Percentiles rank a stretch among this genome's conserved stretches.
phyloP scores from a whole-genome alignment of 306 rosid species.

The Acacia confusa region DNA sequence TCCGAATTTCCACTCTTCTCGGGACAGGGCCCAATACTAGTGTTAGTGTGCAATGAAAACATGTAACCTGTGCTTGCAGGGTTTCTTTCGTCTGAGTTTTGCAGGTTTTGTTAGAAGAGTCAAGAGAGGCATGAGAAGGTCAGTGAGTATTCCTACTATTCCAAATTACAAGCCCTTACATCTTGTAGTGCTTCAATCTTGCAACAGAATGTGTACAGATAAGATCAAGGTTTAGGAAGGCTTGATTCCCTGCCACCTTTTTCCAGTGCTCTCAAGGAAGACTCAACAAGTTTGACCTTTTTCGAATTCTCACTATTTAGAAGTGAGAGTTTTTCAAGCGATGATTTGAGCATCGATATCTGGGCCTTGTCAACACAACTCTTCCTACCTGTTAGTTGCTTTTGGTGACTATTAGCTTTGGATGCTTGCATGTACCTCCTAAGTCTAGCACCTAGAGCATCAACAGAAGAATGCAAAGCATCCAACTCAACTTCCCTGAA shows the following conservation, averaged over 20 bases:
- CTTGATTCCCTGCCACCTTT: slow-evolving; percentile 35
- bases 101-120: neutral
- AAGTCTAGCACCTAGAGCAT: slow-evolving; percentile 65
- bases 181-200: neutral
- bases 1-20: neutral
- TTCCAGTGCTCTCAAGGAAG: slow-evolving; percentile 44
- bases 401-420: slow-evolving; percentile 47
- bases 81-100: neutral
- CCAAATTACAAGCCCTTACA: neutral
- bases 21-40: neutral
- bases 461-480: slow-evolving; percentile 73
- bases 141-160: neutral
- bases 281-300: slow-evolving; percentile 59
- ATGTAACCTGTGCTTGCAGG: neutral
- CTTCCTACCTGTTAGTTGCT: slow-evolving; percentile 49
- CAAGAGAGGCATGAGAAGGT: neutral
- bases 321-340: slow-evolving; percentile 59
- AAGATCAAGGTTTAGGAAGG: neutral
- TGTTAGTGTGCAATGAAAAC: neutral
- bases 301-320: slow-evolving; percentile 52
- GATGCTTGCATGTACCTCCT: slow-evolving; percentile 56
- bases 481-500: slow-evolving; percentile 74
- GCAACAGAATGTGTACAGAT: neutral
- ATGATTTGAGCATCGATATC: slow-evolving; percentile 52
- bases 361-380: slow-evolving; percentile 46